Base-by-base conservation (phyloP, 306 rosid species). In the Pyrus betulifolia region DNA sequence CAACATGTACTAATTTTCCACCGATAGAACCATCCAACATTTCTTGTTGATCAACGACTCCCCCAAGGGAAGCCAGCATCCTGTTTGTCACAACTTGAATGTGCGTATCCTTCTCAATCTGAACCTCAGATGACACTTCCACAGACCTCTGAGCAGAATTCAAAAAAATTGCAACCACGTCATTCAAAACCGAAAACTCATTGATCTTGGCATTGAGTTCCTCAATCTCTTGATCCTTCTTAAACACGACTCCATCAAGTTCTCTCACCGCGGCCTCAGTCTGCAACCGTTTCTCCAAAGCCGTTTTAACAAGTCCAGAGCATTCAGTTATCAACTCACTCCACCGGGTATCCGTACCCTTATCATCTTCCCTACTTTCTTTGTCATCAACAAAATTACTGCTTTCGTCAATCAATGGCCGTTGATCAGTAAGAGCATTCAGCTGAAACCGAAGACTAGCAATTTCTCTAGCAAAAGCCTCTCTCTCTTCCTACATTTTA, bases 221-320 rank as follows among this genome's bases (percentile, higher is more conserved):
- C 76, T 88, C 97, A 51, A 95, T 91, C 83, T 89, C 95, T 42
- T 54, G 86, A 84, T 90, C 91, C 89, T 89, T 94, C 73, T 4
- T 28, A 68, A 79, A 78, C 70, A 90, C 76, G 76, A 74, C 57
- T 25, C 79, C 81, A 2, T 70, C 88, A 74, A 92, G 86, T 69
- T 85, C 84, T 35, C 84, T 84, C 28, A 84, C 59, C 2, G 81
- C 71, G 8, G 72, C 87, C 78, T 84, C 91, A 45, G 73, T 59
- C 65, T 67, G 82, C 49, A 82, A 68, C 42, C 78, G 81, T 18
- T 87, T 88, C 33, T 88, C 94, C 44, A 82, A 85, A 31, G 84
- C 86, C 2, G 82, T 78, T 30, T 71, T 85, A 65, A 84, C 83
- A 75, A 86, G 84, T 71, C 80, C 85, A 51, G 81, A 76, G 70